Base-by-base conservation (phyloP, 257 asterid genomes). In the Perilla frutescens region DNA sequence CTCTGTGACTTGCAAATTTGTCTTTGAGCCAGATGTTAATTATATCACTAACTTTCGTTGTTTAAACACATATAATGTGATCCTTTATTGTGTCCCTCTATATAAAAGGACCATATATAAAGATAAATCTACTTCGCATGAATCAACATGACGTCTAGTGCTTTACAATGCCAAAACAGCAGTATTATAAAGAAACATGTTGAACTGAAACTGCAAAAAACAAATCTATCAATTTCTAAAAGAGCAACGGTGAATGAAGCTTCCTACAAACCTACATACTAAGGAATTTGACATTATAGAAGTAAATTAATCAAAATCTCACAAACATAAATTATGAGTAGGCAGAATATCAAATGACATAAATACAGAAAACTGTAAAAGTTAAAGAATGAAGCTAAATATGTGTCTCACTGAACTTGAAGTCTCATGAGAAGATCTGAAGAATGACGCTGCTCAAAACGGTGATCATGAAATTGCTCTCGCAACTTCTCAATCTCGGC, bases 351-450 rank as follows among this genome's bases (percentile, higher is more conserved):
- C 43, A 45, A 47, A 64, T 57, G 9, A 32, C 45, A 32, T 37
- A 54, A 58, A 72, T n/a, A 26, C 72, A 72, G 58, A 6, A 48
- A 68, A 11, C 8, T 13, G 79, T n/a, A 83, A 50, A 83, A 81
- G 57, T n/a, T 53, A 58, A 20, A 7, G 48, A 39, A 43, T 40
- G 63, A 61, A 60, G 36, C 51, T 39, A 51, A 61, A 12, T 48
- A 60, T 26, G 14, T 13, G 56, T 8, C 71, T 72, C 77, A 61
- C 69, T 68, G 77, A 72, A 93, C 98, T 81, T 93, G 98, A 81
- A 81, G 74, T 77, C 97, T 93, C 98, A 93, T 93, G 74, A 89
- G 85, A 75, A 89, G 96, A 84, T 93, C 97, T 9, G 96, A 60
- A 57, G 97, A 91, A 78, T 91, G 97, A 79, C 83, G 92, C 73